Evolutionary conservation across 1,139 yeast species (phyloP).

Genomic region (Nadsonia commutata): DNA sequence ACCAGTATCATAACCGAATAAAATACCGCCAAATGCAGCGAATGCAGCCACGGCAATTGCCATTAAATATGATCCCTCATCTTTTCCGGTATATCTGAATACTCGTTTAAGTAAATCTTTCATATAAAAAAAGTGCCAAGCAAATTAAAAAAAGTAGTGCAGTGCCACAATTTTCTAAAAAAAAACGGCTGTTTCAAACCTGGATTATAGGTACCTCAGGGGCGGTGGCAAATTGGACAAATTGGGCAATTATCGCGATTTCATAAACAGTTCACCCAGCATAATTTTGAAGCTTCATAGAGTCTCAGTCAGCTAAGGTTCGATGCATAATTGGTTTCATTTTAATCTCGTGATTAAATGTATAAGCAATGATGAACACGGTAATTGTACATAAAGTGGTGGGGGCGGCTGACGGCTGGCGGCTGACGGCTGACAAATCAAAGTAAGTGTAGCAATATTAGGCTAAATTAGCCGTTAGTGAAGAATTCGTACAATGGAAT

Average conservation of each 20-base stretch:
- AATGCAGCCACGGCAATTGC: constrained; percentile 21
- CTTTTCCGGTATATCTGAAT: background rate
- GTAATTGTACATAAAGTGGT: too few relatives aligned
- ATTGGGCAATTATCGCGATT: background rate
- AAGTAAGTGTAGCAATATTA: too few relatives aligned
- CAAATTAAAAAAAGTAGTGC: background rate
- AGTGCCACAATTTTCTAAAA: too few relatives aligned
- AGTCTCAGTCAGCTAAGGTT: background rate
- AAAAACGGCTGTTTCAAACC: too few relatives aligned
- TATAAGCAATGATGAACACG: too few relatives aligned
- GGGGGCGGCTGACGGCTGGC: too few relatives aligned
- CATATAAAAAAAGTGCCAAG: background rate
- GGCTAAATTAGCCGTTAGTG: too few relatives aligned
- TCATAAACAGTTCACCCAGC: background rate
- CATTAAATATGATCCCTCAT: constrained; percentile 3
- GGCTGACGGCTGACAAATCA: too few relatives aligned
- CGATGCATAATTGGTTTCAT: too few relatives aligned
- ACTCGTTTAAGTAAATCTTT: background rate
- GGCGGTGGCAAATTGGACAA: background rate
- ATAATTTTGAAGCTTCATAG: background rate
- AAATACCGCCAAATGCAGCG: constrained; percentile 40
- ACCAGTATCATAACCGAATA: constrained; percentile 47
- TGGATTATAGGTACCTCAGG: too few relatives aligned
- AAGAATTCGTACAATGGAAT: too few relatives aligned
- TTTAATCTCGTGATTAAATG: too few relatives aligned